These are phyloP conservation scores for Populus hybrid DNA, from an alignment of 441 rosid species.

Conservation along the genomic window DNA sequence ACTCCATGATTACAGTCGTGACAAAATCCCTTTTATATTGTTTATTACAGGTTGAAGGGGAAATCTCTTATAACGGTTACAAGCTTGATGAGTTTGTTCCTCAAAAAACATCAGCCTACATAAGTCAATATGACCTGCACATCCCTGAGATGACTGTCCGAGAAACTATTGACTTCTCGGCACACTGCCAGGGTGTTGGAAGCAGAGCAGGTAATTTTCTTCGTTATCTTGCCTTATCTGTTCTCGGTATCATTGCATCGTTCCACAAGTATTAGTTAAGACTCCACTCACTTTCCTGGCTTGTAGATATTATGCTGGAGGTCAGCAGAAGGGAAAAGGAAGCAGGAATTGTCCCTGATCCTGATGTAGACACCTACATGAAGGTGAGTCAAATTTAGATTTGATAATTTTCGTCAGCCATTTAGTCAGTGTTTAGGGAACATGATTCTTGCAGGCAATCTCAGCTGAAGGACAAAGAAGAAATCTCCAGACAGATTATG, in stretches of 20 bases:
- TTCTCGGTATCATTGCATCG: background rate
- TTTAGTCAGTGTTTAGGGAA: background rate
- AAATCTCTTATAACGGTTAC: constrained; percentile 52
- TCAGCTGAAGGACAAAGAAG: constrained; percentile 28
- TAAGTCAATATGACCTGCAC: constrained; percentile 68
- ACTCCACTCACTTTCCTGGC: background rate
- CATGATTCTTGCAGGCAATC: constrained; percentile 27
- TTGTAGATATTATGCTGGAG: constrained; percentile 43
- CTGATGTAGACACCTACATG: constrained; percentile 60
- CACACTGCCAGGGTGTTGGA: constrained; percentile 52
- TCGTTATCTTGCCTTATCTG: background rate
- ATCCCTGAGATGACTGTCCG: constrained; percentile 62
- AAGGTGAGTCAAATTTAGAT: constrained; percentile 35
- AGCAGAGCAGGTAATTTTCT: constrained; percentile 39
- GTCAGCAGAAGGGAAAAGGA: constrained; percentile 52
- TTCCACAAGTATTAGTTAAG: background rate
- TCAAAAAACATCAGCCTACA: constrained; percentile 56
- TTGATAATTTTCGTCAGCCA: background rate
- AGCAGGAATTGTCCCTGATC: constrained; percentile 50
- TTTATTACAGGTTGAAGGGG: constrained; percentile 39
- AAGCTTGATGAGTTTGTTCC: constrained; percentile 51
- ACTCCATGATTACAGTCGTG: no score
- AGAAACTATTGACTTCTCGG: constrained; percentile 58
- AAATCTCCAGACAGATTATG: constrained; percentile 40
- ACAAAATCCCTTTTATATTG: no score